A percentile compares a stretch with the other conserved stretches of the same genome.
These are phyloP conservation scores for Dipodascus albidus DNA, from an alignment of 805 yeast species.

Conservation along the genomic window DNA sequence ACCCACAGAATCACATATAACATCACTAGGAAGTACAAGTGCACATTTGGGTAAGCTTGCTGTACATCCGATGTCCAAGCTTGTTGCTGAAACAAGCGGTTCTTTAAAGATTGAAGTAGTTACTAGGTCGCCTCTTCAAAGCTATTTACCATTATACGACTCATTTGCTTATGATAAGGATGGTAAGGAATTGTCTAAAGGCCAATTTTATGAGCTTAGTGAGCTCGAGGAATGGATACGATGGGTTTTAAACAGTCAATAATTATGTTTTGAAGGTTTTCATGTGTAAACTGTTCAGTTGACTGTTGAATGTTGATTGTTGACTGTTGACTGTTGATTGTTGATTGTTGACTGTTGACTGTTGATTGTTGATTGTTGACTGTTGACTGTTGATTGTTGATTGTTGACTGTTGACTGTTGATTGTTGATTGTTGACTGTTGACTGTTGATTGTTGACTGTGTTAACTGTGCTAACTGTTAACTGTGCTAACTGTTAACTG, in stretches of 20 bases:
- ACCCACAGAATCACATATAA: neutral
- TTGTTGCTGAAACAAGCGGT: conserved; percentile 6
- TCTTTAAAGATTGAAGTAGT: conserved; percentile 12
- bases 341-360: too few species aligned
- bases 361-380: too few species aligned
- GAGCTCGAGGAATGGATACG: conserved; percentile 28
- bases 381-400: too few species aligned
- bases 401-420: too few species aligned
- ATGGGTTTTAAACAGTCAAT: conserved; percentile 17
- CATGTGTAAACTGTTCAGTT: too few species aligned
- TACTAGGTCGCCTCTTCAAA: conserved; percentile 16
- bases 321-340: too few species aligned
- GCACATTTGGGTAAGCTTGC: conserved; percentile 15
- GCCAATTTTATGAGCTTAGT: conserved; percentile 21
- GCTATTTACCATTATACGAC: conserved; percentile 15
- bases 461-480: too few species aligned
- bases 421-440: too few species aligned
- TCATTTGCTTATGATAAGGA: conserved; percentile 9
- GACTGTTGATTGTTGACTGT: too few species aligned
- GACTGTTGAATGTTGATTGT: too few species aligned
- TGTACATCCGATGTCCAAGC: conserved; percentile 14
- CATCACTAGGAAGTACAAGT: conserved; percentile 1
- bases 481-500: too few species aligned
- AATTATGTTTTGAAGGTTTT: neutral
- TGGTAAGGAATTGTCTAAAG: conserved; percentile 11